Evolutionary conservation across 1,139 yeast species (phyloP).

Genomic region (Pichia norvegensis): DNA sequence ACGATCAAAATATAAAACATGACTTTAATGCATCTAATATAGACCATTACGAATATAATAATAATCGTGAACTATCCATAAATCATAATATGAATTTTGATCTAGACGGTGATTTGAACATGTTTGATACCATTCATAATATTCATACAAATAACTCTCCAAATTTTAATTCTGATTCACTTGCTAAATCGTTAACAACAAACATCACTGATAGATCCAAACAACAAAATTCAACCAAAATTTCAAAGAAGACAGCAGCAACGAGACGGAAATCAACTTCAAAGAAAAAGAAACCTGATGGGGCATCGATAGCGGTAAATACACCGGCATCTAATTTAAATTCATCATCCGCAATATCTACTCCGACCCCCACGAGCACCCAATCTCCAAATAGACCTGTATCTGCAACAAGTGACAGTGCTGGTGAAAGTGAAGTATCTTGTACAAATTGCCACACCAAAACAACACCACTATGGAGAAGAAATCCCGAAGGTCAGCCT

Average conservation of each 20-base stretch:
- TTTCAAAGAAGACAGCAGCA: background rate
- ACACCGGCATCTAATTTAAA: slow-evolving; percentile 1
- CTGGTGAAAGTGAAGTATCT: slow-evolving; percentile 17
- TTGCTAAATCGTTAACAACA: background rate
- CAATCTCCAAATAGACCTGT: background rate
- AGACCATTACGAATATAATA: slow-evolving; percentile 1
- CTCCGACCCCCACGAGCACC: slow-evolving; percentile 2
- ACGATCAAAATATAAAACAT: slow-evolving; percentile 5
- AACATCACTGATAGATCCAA: background rate
- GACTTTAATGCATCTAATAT: background rate
- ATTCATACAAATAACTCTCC: background rate
- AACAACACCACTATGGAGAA: slow-evolving; percentile 92
- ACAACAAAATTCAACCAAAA: background rate
- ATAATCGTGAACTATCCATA: slow-evolving; percentile 7
- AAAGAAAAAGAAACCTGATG: slow-evolving; percentile 6
- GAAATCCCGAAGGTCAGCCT: slow-evolving; percentile 89
- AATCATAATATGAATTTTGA: slow-evolving; percentile 16
- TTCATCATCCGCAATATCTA: slow-evolving; percentile 1
- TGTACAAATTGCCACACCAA: slow-evolving; percentile 90
- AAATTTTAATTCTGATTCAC: background rate
- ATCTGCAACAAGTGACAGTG: background rate
- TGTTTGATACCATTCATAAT: slow-evolving; percentile 16
- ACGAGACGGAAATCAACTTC: slow-evolving; percentile 2
- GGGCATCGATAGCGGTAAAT: background rate
- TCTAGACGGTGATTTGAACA: slow-evolving; percentile 24